Percentiles rank a stretch among this genome's conserved stretches.
Evolutionary conservation across 108 stramenopile species (phyloP).

Genomic region (Stephanodiscus minutulus): DNA sequence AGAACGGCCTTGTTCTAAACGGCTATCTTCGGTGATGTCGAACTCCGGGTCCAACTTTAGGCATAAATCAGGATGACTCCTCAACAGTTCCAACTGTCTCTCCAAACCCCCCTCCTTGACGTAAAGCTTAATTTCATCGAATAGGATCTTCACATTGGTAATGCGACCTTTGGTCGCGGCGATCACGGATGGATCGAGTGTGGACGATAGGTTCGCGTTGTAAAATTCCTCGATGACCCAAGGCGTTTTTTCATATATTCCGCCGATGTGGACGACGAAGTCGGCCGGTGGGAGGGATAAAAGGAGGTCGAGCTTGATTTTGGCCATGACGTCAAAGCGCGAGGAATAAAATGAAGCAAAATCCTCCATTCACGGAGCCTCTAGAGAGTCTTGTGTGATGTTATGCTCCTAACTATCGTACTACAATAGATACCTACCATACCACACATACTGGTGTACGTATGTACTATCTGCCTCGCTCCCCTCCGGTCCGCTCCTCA

Average conservation of each 20-base stretch:
- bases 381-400: too few species aligned
- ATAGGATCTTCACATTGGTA: slow-evolving; percentile 58
- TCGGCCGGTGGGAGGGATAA: slow-evolving; percentile 38
- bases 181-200: slow-evolving; percentile 17
- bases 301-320: slow-evolving; percentile 33
- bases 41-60: slow-evolving; percentile 25
- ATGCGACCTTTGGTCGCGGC: slow-evolving; percentile 31
- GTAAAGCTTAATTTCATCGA: slow-evolving; percentile 59
- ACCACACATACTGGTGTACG: too few species aligned
- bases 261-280: slow-evolving; percentile 67
- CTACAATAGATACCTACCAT: too few species aligned
- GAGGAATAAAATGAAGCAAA: too few species aligned
- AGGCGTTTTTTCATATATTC: slow-evolving; percentile 86
- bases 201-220: slow-evolving; percentile 23
- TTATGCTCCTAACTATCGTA: too few species aligned
- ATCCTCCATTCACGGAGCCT: too few species aligned
- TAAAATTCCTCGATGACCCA: slow-evolving; percentile 77
- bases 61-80: slow-evolving; percentile 73
- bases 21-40: slow-evolving; percentile 66
- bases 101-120: slow-evolving; percentile 55
- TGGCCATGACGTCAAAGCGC: too few species aligned
- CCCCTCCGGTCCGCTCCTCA: too few species aligned
- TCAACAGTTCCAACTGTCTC: slow-evolving; percentile 65
- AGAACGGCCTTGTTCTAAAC: slow-evolving; percentile 79
- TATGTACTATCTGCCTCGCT: too few species aligned